Conservation (phyloP, 2,329 filamentous ascomycete genomes). For the Ophiostoma montium region DNA sequence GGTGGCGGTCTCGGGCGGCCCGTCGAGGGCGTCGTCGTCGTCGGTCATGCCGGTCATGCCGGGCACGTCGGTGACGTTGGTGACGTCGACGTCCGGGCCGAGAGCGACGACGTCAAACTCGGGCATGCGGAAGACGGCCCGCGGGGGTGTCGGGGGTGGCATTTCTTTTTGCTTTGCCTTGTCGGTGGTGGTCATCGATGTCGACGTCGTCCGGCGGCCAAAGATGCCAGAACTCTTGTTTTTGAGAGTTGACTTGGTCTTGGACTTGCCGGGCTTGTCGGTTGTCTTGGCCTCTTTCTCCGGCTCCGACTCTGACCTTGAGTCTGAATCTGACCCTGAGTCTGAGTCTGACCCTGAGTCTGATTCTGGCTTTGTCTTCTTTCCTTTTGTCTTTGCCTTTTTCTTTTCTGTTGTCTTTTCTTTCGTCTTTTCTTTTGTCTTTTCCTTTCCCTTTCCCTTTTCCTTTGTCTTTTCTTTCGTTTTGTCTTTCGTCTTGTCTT, state of each 20-base stretch:
- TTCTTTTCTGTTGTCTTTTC: too few species aligned
- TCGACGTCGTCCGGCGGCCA: not conserved
- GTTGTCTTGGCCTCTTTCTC: too few species aligned
- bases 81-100: not conserved
- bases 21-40: not conserved
- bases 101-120: not conserved
- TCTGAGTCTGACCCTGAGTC: too few species aligned
- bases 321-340: too few species aligned
- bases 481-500: not conserved
- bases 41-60: not conserved
- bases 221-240: not conserved
- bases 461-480: too few species aligned
- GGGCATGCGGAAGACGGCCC: conserved; percentile 7
- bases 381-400: too few species aligned
- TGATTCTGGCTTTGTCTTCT: not conserved
- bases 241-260: not conserved
- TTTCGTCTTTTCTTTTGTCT: not conserved
- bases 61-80: not conserved
- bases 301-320: too few species aligned
- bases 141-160: not conserved
- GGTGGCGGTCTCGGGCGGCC: not conserved
- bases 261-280: not conserved
- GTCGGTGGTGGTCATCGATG: too few species aligned
- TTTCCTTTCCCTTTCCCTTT: not conserved
- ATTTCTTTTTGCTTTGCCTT: not conserved